Base-by-base conservation (phyloP, 176 grass and related monocot species). In the Carex myosuroides region DNA sequence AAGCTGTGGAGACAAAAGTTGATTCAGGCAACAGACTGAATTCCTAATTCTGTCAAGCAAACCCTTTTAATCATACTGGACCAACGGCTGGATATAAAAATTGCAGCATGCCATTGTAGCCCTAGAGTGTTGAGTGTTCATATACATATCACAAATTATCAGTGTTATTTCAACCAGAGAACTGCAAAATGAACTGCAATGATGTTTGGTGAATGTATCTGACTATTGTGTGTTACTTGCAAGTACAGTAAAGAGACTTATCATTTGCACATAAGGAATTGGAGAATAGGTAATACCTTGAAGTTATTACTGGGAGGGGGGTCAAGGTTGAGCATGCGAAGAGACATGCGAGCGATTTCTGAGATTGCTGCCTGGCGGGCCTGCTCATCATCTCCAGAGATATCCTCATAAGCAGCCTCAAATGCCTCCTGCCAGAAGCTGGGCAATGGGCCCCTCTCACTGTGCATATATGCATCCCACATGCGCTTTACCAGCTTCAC, bases 381-480 rank as follows among this genome's bases (percentile, higher is more conserved):
- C 26, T 64, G 82, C 0, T 39, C 79, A 60, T 98, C 92, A 73
- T 98, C 89, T 84, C 91, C 85, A 78, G 88, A 84, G 82, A 98
- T 89, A 75, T 95, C 92, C 86, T 93, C 91, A 59, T 93, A 98
- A 5, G 92, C 92, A 56, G 95, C 95, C 89, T 94, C 91, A 14
- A 98, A 98, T 42, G 90, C 92, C 74, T 93, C 86, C 86, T 94
- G 95, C 91, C 91, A 93, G 84, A 98, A 95, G 16, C 60, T 60
- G 3, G 91, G 89, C 84, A 95, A 88, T 62, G 85, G 85, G 73
- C 84, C 86, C 4, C 89, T 72, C 77, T 90, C 84, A 29, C 85
- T 93, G 84, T 87, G 89, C 1, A 90, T 85, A 81, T 98, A 98
- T 42, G 91, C 59, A 59, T 95, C 95, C 92, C 92, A 98, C 92